A percentile compares a stretch with the other conserved stretches of the same genome.
Evolutionary conservation across 805 yeast species (phyloP).

Genomic region (Pichia nanzhaoensis): DNA sequence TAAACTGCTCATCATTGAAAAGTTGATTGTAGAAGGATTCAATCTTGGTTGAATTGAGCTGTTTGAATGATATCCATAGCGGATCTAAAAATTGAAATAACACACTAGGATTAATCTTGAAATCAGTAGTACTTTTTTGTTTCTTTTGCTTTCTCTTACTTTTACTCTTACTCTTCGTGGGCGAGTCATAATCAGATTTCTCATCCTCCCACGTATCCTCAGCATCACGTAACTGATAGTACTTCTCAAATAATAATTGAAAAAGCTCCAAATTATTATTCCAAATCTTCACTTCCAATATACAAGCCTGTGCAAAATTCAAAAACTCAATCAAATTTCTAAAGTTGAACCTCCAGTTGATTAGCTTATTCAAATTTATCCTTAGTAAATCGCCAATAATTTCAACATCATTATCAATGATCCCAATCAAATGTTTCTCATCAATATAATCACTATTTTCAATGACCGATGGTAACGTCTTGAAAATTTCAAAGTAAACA

Average conservation of each 20-base stretch:
- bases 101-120: not conserved
- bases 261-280: constrained; percentile 25
- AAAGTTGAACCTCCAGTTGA: constrained; percentile 27
- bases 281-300: constrained; percentile 25
- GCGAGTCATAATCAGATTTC: not conserved
- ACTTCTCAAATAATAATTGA: constrained; percentile 20
- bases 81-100: constrained; percentile 20
- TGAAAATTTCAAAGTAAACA: constrained; percentile 24
- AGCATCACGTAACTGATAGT: constrained; percentile 12
- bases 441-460: constrained; percentile 14
- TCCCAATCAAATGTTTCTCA: constrained; percentile 18
- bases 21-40: constrained; percentile 19
- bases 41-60: constrained; percentile 10
- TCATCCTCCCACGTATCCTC: constrained; percentile 1
- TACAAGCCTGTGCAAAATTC: constrained; percentile 23
- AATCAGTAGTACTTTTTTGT: not conserved
- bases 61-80: constrained; percentile 16
- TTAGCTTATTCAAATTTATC: constrained; percentile 22
- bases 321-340: constrained; percentile 25
- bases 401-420: constrained; percentile 18
- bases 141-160: not conserved
- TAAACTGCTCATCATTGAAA: constrained; percentile 22
- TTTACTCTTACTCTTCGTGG: not conserved
- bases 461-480: constrained; percentile 26
- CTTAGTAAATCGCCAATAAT: constrained; percentile 20